Conservation (phyloP, 2,329 filamentous ascomycete species). For the Tricladium varicosporioides region DNA sequence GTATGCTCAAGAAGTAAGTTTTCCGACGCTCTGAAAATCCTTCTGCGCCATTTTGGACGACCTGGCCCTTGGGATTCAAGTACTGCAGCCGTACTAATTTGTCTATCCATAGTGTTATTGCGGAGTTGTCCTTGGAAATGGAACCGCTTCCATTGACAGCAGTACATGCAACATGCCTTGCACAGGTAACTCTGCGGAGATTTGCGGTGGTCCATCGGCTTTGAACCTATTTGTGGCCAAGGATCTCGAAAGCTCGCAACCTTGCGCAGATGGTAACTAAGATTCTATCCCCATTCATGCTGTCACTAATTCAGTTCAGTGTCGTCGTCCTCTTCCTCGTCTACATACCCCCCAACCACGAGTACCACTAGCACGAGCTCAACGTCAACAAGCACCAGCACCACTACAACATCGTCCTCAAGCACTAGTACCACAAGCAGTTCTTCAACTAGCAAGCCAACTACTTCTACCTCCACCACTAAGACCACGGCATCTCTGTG, state of each 20-base stretch:
- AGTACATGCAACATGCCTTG: constrained; percentile 35
- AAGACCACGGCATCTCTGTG: constrained; percentile 42
- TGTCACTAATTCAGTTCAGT: neutral
- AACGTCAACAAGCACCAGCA: constrained; percentile 11
- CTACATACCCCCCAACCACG: constrained; percentile 9
- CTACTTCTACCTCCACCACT: constrained; percentile 28
- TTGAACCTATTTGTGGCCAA: constrained; percentile 43
- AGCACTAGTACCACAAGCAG: neutral
- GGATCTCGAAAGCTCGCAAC: constrained; percentile 49
- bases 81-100: no score
- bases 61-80: no score
- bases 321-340: constrained; percentile 2
- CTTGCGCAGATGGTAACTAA: constrained; percentile 36
- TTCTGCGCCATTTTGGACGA: no score
- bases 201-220: constrained; percentile 36
- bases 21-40: no score
- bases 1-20: constrained; percentile 32
- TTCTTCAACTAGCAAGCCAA: constrained; percentile 5
- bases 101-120: constrained; percentile 36
- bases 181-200: constrained; percentile 33
- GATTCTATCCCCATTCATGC: neutral
- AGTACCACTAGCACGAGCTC: constrained; percentile 18
- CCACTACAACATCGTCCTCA: constrained; percentile 21
- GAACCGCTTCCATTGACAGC: constrained; percentile 22
- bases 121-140: constrained; percentile 35